phyloP scores from a whole-genome alignment of 2,329 filamentous ascomycete species.

The Talaromyces islandicus region DNA sequence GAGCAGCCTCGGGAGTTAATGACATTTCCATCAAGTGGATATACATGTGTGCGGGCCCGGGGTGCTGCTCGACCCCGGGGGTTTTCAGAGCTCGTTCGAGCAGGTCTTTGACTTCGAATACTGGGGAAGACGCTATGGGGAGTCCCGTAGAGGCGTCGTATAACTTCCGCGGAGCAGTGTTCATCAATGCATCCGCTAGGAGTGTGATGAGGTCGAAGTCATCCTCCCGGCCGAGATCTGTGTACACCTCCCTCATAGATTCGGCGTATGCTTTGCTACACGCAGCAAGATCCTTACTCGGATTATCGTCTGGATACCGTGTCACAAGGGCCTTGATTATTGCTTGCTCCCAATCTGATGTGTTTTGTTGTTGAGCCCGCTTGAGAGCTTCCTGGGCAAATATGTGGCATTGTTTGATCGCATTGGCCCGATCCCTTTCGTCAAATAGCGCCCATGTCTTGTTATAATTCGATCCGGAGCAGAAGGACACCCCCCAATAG shows the following conservation, averaged over 20 bases:
- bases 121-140: constrained; percentile 50
- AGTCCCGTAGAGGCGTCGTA: constrained; percentile 58
- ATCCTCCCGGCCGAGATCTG: constrained; percentile 39
- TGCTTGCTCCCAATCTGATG: constrained; percentile 19
- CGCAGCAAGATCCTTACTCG: constrained; percentile 42
- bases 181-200: constrained; percentile 62
- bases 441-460: constrained; percentile 48
- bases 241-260: constrained; percentile 54
- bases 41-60: constrained; percentile 68
- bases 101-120: constrained; percentile 52
- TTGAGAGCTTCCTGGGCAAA: constrained; percentile 34
- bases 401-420: constrained; percentile 41
- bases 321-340: constrained; percentile 15
- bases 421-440: constrained; percentile 31
- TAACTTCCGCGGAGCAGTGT: constrained; percentile 58
- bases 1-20: constrained; percentile 53
- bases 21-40: constrained; percentile 78
- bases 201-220: constrained; percentile 58
- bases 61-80: constrained; percentile 50
- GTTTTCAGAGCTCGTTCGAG: constrained; percentile 54
- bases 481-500: constrained; percentile 45
- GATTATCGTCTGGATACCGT: constrained; percentile 30
- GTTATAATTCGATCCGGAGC: constrained; percentile 48
- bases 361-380: constrained; percentile 29
- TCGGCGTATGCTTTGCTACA: constrained; percentile 56